A percentile compares a stretch with the other conserved stretches of the same genome.
phyloP scores from a whole-genome alignment of 1,139 yeast species.

The Pichia norvegensis region DNA sequence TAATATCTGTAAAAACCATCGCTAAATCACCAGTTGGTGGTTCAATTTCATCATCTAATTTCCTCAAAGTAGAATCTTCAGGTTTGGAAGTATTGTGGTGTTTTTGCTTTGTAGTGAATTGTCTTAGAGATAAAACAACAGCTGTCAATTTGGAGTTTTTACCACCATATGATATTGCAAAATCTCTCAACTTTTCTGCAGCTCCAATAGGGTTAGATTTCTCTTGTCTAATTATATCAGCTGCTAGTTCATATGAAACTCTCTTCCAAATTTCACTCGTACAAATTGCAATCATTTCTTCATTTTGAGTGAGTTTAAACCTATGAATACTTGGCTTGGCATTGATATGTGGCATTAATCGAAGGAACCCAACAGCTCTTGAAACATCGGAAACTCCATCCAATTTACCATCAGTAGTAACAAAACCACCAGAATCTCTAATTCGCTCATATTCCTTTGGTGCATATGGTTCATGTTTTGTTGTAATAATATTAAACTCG shows the following conservation, averaged over 20 bases:
- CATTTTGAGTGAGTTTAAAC: slow-evolving; percentile 55
- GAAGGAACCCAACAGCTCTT: slow-evolving; percentile 87
- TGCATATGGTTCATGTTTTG: slow-evolving; percentile 77
- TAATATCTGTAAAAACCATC: slow-evolving; percentile 94
- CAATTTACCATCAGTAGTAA: slow-evolving; percentile 74
- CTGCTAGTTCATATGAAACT: slow-evolving; percentile 77
- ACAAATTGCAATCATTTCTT: slow-evolving; percentile 83
- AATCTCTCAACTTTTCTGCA: slow-evolving; percentile 88
- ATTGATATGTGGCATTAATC: slow-evolving; percentile 79
- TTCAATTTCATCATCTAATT: slow-evolving; percentile 84
- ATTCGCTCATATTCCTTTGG: slow-evolving; percentile 79
- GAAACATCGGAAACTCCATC: slow-evolving; percentile 81
- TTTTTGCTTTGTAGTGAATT: slow-evolving; percentile 36
- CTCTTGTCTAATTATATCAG: slow-evolving; percentile 81
- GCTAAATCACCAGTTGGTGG: slow-evolving; percentile 96
- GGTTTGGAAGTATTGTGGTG: slow-evolving; percentile 41
- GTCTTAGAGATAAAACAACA: slow-evolving; percentile 63
- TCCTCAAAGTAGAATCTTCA: slow-evolving; percentile 74
- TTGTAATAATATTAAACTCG: slow-evolving; percentile 63
- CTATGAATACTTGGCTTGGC: slow-evolving; percentile 77
- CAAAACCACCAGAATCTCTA: slow-evolving; percentile 86
- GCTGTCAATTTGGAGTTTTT: slow-evolving; percentile 69
- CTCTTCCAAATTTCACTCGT: slow-evolving; percentile 81
- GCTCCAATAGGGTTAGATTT: slow-evolving; percentile 83
- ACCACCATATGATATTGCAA: slow-evolving; percentile 90